These are phyloP conservation scores for Logfia minima DNA, from an alignment of 129 eudicot genomes.

Conservation along the genomic window DNA sequence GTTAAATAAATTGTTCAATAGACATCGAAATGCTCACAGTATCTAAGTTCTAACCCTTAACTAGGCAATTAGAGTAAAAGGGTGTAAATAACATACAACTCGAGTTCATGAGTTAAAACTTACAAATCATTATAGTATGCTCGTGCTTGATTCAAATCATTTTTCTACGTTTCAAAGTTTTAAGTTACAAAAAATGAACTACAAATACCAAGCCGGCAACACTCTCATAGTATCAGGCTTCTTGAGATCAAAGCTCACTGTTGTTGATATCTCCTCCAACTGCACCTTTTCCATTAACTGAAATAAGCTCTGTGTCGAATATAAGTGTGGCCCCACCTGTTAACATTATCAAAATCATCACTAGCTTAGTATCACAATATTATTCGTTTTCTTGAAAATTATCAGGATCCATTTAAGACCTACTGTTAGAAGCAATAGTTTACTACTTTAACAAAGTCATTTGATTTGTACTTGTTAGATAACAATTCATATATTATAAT, in stretches of 20 bases:
- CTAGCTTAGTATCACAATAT: not conserved
- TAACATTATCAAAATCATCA: not conserved
- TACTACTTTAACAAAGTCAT: not conserved
- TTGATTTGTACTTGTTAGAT: too few species aligned
- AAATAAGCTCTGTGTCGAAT: constrained; percentile 88
- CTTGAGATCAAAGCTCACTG: constrained; percentile 47
- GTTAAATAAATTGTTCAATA: too few species aligned
- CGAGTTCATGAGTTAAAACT: not conserved
- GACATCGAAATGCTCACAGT: too few species aligned
- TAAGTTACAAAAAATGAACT: not conserved
- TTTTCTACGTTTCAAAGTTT: not conserved
- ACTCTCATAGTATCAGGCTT: not conserved
- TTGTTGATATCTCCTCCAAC: constrained; percentile 38
- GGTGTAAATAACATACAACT: not conserved
- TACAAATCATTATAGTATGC: not conserved
- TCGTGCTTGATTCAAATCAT: not conserved
- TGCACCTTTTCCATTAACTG: constrained; percentile 76
- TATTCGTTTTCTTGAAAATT: not conserved
- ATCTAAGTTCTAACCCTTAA: too few species aligned
- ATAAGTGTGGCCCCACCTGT: constrained; percentile 95
- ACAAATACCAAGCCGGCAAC: not conserved
- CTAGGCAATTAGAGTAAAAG: not conserved
- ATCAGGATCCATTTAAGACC: not conserved
- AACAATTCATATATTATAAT: not conserved
- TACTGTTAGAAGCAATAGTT: not conserved